These are phyloP conservation scores for Botrytis pseudocinerea DNA, from an alignment of 2,329 filamentous ascomycete species.

Conservation along the genomic window DNA sequence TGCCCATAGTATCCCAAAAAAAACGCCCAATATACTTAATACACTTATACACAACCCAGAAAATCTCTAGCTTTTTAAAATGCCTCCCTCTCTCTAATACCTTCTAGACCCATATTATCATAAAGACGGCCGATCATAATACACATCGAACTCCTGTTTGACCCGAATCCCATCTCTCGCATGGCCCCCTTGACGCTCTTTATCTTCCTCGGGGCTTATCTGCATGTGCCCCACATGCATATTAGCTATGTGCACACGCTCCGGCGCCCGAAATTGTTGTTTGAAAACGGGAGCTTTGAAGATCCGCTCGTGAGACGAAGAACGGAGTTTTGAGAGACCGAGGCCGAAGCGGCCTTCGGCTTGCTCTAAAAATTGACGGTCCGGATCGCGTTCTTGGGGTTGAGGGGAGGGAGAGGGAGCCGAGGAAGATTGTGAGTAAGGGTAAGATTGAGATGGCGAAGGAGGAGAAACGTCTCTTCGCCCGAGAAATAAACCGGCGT, in stretches of 20 bases:
- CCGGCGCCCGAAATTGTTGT: background rate
- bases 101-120: background rate
- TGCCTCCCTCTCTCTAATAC: background rate
- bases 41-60: background rate
- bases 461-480: background rate
- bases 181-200: background rate
- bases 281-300: background rate
- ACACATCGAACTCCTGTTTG: slow-evolving; percentile 18
- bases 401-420: background rate
- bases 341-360: background rate
- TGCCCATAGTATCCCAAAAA: background rate
- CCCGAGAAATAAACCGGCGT: background rate
- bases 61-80: background rate
- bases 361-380: background rate
- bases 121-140: slow-evolving; percentile 17
- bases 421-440: background rate
- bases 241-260: slow-evolving; percentile 10
- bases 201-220: background rate
- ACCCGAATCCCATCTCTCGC: slow-evolving; percentile 8
- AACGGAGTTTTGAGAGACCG: background rate
- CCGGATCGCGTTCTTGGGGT: background rate
- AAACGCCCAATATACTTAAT: slow-evolving; percentile 8
- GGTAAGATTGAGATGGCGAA: background rate
- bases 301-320: background rate
- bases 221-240: slow-evolving; percentile 3